Evolutionary conservation across 2,329 filamentous ascomycete species (phyloP).

Genomic region (Penicillium sp.): DNA sequence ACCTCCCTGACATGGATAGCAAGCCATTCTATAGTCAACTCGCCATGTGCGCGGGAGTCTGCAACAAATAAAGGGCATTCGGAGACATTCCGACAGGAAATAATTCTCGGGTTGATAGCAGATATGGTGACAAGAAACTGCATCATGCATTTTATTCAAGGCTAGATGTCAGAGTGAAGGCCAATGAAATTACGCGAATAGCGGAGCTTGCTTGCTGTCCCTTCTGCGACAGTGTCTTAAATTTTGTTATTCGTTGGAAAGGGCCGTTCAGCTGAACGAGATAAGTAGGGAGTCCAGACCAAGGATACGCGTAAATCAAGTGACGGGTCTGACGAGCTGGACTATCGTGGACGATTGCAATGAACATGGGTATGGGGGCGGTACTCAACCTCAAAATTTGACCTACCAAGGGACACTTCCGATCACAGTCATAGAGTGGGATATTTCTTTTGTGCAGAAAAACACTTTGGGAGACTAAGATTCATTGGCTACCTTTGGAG

Average conservation of each 20-base stretch:
- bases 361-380: not conserved
- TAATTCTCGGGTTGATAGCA: too few species aligned
- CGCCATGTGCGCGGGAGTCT: not conserved
- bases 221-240: not conserved
- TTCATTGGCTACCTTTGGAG: too few species aligned
- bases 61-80: not conserved
- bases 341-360: not conserved
- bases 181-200: not conserved
- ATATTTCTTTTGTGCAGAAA: too few species aligned
- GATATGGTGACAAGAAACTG: too few species aligned
- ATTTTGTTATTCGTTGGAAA: not conserved
- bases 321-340: not conserved
- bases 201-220: not conserved
- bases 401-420: too few species aligned
- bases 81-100: not conserved
- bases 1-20: not conserved
- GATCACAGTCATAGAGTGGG: too few species aligned
- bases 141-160: not conserved
- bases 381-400: not conserved
- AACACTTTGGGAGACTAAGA: too few species aligned
- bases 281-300: not conserved
- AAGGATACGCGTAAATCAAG: too few species aligned
- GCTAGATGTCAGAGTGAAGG: not conserved
- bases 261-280: not conserved
- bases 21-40: not conserved